phyloP scores from a whole-genome alignment of 129 eudicot genomes.

The Lactuca saligna region DNA sequence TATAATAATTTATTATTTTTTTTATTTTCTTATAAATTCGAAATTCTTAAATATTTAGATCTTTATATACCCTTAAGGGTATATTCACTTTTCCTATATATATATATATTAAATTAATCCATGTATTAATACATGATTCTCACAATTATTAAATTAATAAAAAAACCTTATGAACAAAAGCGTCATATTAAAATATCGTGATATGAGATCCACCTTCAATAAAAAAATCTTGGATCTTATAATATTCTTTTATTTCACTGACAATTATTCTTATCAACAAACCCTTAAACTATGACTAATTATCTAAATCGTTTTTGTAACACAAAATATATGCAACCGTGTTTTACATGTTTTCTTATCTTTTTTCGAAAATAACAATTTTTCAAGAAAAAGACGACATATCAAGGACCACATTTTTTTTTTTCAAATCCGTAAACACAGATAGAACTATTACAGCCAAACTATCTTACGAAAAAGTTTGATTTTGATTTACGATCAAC shows the following conservation, averaged over 20 bases:
- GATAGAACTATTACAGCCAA: not conserved
- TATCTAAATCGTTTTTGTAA: not conserved
- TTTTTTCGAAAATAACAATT: not conserved
- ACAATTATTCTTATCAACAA: not conserved
- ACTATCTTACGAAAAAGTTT: not conserved
- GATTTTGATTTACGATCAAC: not conserved
- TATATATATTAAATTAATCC: too few relatives aligned
- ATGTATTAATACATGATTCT: too few relatives aligned
- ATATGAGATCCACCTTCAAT: conserved; percentile 15
- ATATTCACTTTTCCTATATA: too few relatives aligned
- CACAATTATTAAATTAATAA: not conserved
- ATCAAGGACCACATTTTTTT: not conserved
- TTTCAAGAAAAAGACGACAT: not conserved
- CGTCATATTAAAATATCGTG: not conserved
- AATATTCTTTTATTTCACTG: not conserved
- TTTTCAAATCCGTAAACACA: not conserved
- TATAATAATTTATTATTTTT: too few relatives aligned
- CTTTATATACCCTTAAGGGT: too few relatives aligned
- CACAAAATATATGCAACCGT: not conserved
- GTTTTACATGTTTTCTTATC: not conserved
- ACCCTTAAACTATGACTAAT: not conserved
- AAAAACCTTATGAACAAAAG: not conserved
- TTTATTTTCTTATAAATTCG: too few relatives aligned
- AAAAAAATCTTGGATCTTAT: conserved; percentile 11
- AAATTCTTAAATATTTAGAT: too few relatives aligned